These are phyloP conservation scores for Tilletia horrida DNA, from an alignment of 1,284 basidiomycete species.

Conservation along the genomic window DNA sequence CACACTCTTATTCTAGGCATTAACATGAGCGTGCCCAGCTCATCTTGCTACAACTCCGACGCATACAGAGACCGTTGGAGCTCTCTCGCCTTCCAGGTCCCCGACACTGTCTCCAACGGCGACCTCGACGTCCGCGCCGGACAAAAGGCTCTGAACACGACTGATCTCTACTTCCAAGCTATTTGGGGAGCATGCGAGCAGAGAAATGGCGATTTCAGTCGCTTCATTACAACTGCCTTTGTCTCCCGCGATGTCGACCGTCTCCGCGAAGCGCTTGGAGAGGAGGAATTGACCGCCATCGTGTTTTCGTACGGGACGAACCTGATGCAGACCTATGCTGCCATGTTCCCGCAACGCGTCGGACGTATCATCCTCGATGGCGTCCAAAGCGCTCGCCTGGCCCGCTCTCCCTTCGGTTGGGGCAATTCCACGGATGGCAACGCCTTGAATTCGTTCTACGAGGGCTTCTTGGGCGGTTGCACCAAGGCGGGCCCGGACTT, in stretches of 20 bases:
- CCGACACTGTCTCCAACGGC: constrained; percentile 1
- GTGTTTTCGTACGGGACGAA: constrained; percentile 34
- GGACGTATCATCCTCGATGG: constrained; percentile 32
- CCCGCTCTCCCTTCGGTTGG: background rate
- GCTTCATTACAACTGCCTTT: constrained; percentile 30
- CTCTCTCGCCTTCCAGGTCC: constrained; percentile 17
- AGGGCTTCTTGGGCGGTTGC: constrained; percentile 32
- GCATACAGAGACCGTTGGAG: constrained; percentile 31
- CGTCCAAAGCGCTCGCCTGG: constrained; percentile 20
- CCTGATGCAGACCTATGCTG: constrained; percentile 32
- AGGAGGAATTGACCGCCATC: constrained; percentile 26
- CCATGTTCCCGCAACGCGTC: constrained; percentile 29
- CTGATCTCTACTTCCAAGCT: constrained; percentile 22
- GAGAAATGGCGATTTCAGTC: constrained; percentile 26
- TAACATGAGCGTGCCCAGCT: constrained; percentile 26
- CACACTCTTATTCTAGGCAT: constrained; percentile 19
- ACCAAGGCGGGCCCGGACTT: constrained; percentile 26
- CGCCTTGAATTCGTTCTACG: constrained; percentile 29
- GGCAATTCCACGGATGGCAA: constrained; percentile 25
- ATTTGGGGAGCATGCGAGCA: constrained; percentile 24
- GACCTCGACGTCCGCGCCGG: background rate
- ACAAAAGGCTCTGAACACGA: background rate
- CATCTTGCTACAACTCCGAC: constrained; percentile 31
- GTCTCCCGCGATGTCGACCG: constrained; percentile 32
- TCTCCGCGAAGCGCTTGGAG: constrained; percentile 27